A percentile compares a stretch with the other conserved stretches of the same genome.
Evolutionary conservation across 2,329 filamentous ascomycete genomes (phyloP).

Genomic region (Trichoderma sp.): DNA sequence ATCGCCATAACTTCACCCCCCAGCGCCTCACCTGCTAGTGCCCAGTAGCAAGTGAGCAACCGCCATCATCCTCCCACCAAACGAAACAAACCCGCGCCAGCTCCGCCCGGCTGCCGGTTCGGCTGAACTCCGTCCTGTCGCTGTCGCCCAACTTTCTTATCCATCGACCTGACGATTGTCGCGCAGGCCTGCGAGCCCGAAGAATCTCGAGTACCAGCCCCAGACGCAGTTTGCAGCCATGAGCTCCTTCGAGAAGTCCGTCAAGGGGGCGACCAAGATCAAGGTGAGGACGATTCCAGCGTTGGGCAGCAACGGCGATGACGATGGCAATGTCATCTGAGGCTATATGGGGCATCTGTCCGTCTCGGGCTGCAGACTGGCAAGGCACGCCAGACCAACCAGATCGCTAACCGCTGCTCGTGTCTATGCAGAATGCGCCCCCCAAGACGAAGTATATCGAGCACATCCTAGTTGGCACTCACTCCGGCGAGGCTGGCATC

Average conservation of each 20-base stretch:
- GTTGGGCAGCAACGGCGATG: background rate
- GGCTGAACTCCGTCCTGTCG: conserved; percentile 25
- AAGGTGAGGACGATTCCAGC: conserved; percentile 60
- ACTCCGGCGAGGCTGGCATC: conserved; percentile 91
- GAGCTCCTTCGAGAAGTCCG: conserved; percentile 96
- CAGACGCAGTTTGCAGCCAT: conserved; percentile 53
- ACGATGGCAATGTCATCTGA: background rate
- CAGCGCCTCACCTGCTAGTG: conserved; percentile 2
- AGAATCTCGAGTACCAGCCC: conserved; percentile 6
- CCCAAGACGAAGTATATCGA: conserved; percentile 99
- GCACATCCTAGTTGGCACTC: conserved; percentile 92
- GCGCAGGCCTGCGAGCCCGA: conserved; percentile 20
- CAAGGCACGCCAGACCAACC: conserved; percentile 1
- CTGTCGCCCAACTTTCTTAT: conserved; percentile 27
- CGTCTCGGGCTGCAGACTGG: conserved; percentile 3
- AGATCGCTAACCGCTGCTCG: conserved; percentile 12
- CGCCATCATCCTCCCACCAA: conserved; percentile 20
- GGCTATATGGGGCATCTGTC: conserved; percentile 4
- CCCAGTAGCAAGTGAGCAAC: background rate
- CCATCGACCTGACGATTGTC: conserved; percentile 13
- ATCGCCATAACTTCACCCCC: conserved; percentile 23
- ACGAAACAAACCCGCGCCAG: conserved; percentile 21
- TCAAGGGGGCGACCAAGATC: conserved; percentile 97
- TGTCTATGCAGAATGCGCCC: conserved; percentile 70
- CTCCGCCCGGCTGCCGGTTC: conserved; percentile 25